Evolutionary conservation across 805 yeast genomes (phyloP).

Genomic region (Candida nanaspora): DNA sequence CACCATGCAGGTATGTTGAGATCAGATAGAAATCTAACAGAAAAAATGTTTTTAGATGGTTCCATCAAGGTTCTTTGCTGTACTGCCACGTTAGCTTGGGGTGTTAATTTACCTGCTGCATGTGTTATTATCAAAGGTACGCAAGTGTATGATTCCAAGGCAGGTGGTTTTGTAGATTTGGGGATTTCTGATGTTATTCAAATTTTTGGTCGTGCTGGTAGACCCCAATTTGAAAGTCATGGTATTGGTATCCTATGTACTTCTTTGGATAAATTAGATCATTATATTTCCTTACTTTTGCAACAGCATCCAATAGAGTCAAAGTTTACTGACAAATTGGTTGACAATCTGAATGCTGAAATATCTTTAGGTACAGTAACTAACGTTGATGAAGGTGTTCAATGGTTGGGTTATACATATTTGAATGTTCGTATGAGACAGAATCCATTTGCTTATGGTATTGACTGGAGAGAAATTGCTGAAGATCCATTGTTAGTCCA

Average conservation of each 20-base stretch:
- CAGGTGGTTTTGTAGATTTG: conserved; percentile 89
- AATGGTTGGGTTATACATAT: conserved; percentile 97
- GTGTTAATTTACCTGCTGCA: conserved; percentile 97
- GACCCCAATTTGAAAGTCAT: conserved; percentile 89
- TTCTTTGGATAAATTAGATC: conserved; percentile 71
- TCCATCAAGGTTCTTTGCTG: conserved; percentile 86
- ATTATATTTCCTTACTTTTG: conserved; percentile 79
- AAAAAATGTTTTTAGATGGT: conserved; percentile 78
- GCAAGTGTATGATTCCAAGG: conserved; percentile 87
- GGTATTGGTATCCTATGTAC: conserved; percentile 94
- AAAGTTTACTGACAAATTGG: conserved; percentile 63
- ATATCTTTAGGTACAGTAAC: conserved; percentile 94
- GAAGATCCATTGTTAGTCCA: conserved; percentile 77
- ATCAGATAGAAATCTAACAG: conserved; percentile 82
- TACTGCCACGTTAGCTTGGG: conserved; percentile 99
- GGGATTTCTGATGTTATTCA: conserved; percentile 97
- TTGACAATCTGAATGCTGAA: conserved; percentile 94
- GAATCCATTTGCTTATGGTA: conserved; percentile 88
- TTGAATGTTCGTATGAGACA: conserved; percentile 90
- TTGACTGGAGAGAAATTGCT: conserved; percentile 77
- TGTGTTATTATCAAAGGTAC: conserved; percentile 96
- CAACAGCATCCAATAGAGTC: conserved; percentile 98
- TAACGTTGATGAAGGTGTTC: conserved; percentile 87
- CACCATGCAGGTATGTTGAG: conserved; percentile 98
- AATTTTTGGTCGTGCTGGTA: conserved; percentile 98